A percentile compares a stretch with the other conserved stretches of the same genome.
These are phyloP conservation scores for Isabelozyma pseudorhagii DNA, from an alignment of 805 yeast genomes.

Conservation along the genomic window DNA sequence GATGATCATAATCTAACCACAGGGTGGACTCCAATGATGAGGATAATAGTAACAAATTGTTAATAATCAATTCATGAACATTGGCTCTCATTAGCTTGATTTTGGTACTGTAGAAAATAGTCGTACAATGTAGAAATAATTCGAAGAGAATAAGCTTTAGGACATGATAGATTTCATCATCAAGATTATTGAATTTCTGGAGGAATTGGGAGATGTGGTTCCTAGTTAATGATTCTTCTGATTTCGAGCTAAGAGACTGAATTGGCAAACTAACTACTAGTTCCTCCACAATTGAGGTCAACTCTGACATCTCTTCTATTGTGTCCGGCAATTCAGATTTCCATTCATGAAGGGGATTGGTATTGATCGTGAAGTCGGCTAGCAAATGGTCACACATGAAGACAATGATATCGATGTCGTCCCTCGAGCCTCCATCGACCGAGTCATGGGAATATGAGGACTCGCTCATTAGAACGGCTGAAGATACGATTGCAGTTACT, in stretches of 20 bases:
- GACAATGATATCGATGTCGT: conserved; percentile 12
- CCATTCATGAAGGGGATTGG: conserved; percentile 31
- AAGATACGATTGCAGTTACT: too few relatives aligned
- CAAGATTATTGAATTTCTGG: conserved; percentile 13
- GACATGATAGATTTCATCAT: conserved; percentile 22
- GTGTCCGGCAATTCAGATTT: conserved; percentile 30
- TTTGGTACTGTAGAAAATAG: conserved; percentile 20
- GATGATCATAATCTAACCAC: conserved; percentile 3
- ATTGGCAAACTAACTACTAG: conserved; percentile 12
- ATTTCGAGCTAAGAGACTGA: conserved; percentile 6
- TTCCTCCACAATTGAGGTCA: conserved; percentile 18
- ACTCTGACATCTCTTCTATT: background rate
- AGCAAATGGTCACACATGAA: conserved; percentile 19
- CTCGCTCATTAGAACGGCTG: background rate
- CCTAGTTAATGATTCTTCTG: conserved; percentile 3
- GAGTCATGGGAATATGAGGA: background rate
- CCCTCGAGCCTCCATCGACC: conserved; percentile 3
- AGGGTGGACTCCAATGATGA: background rate
- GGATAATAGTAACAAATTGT: conserved; percentile 10
- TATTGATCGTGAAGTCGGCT: conserved; percentile 21
- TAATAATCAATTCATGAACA: conserved; percentile 18
- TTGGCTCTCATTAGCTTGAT: conserved; percentile 16
- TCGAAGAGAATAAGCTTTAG: conserved; percentile 28
- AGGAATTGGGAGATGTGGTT: conserved; percentile 6
- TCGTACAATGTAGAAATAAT: conserved; percentile 17